Evolutionary conservation across 495 filamentous ascomycete species (phyloP), one percentile per base, ranked within the genome.

Genomic region (Staphylotrichum longicolle): DNA sequence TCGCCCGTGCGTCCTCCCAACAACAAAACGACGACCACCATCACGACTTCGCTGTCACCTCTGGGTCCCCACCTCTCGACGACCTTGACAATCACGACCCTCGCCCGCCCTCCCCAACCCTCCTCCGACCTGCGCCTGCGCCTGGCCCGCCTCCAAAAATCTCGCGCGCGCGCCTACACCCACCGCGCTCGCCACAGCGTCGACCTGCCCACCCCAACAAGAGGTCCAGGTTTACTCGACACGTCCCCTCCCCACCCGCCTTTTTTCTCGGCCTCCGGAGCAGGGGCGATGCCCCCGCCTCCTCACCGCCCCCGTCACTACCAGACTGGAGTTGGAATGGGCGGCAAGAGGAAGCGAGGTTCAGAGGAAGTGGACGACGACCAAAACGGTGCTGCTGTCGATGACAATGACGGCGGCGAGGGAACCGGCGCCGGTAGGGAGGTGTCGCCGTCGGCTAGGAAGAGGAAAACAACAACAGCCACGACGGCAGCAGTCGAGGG

Each of bases 1-100:
- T 80, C 35, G 77, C 74, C 14, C 37, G 68, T 8, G 7, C 30
- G 14, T 56, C 40, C 58, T 71, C 15, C 20, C 49, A 32, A 30
- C 32, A 12, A 35, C 30, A 51, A 51, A 12, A 51, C 48, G 50
- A 56, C 52, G 45, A 49, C 30, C 44, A 39, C 44, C 15, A 59
- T 27, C 30, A 48, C 35, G 45, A 12, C 14, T 14, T 4, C 35
- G 7, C 34, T 10, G 37, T 39, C 37, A 27, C 20, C 20, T 27
- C 20, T 27, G 20, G 37, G 10, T 7, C 3, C 40, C 44, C 2
- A 46, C 44, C 14, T 14, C 44, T 39, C 37, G 4, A 46, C 44
- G 15, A n/a, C 44, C 44, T 14, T 3, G 44, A 46, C 44, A 15
- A n/a, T 7, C 11, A 46, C 44, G 14, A 32, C 15, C 7, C 14